Base-by-base conservation (phyloP, 352 stramenopile genomes). In the Sclerospora graminicola region DNA sequence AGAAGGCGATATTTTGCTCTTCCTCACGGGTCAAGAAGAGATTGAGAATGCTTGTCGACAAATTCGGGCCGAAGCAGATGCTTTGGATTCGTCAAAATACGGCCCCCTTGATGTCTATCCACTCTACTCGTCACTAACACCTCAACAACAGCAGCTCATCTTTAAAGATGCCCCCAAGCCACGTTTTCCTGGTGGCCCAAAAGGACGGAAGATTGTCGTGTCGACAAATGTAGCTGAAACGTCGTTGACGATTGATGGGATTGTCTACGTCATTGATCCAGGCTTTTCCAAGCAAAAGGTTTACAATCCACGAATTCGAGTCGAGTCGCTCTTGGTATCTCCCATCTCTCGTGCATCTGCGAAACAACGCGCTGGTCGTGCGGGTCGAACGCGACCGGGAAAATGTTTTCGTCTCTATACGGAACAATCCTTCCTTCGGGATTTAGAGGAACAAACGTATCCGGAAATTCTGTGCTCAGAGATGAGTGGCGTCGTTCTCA, bases 261-360 rank as follows among this genome's bases (percentile, higher is more conserved):
- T 99, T 49, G 95, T 99, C 13, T 99, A 99, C 68, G 97, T 99
- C 21, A 84, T 99, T 30, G 97, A 99, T 70, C 93, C 95, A 16
- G 96, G 97, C 36, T 99, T 99, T 59, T 97, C 82, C 21, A 99
- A 99, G 73, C 95, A 99, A 67, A 99, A 98, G 72, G 91, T 98
- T 15, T 99, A 99, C 77, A 99, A 99, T 73, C 96, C 97, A 26
- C 79, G 95, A 15, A 98, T 98, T 47, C 87, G 96, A 33, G 95
- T 99, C 8, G 96, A 99, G 67, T 98, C 89, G n/a, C 65, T 99
- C 37, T 73, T 99, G 19, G 95, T 99, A 11, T 97, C 88, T 28
- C 95, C 95, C 2, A 99, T 99, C 57, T 98, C 94, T 26, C 77
- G 90, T 15, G 95, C 95, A n/a, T 95, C 79, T 2, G 87, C 84